Conservation (phyloP, 176 grass and related monocot species). For the Eragrostis nindensis region DNA sequence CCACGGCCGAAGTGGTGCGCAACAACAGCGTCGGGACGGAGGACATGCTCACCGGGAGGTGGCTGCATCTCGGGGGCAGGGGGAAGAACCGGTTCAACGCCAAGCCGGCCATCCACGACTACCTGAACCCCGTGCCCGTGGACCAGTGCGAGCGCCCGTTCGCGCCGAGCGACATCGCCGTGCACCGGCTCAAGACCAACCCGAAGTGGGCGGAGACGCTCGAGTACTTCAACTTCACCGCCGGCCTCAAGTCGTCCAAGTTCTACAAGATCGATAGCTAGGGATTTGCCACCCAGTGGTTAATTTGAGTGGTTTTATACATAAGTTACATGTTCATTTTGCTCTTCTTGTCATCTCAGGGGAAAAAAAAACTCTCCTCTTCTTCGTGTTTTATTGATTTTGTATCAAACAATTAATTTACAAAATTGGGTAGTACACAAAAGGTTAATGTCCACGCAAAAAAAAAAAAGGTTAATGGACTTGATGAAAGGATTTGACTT, state of each 20-base stretch:
- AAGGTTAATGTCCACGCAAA: too few relatives aligned
- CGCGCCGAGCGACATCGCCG: slow-evolving; percentile 66
- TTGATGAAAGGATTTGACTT: too few relatives aligned
- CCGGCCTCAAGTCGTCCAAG: slow-evolving; percentile 41
- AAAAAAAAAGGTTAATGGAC: too few relatives aligned
- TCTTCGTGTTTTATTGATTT: not conserved
- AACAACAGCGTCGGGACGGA: slow-evolving; percentile 55
- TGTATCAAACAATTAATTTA: not conserved
- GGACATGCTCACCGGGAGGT: slow-evolving; percentile 71
- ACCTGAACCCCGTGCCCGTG: slow-evolving; percentile 48
- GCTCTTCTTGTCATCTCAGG: not conserved
- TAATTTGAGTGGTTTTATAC: slow-evolving; percentile 15
- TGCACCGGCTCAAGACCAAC: slow-evolving; percentile 81
- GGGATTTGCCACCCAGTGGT: not conserved
- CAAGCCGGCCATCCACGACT: slow-evolving; percentile 89
- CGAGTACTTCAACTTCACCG: slow-evolving; percentile 80
- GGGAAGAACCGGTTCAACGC: slow-evolving; percentile 77
- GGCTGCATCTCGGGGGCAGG: slow-evolving; percentile 53
- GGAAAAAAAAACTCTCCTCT: not conserved
- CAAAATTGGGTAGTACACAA: not conserved
- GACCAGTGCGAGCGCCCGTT: slow-evolving; percentile 65
- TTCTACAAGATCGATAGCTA: slow-evolving; percentile 49
- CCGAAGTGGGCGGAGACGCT: slow-evolving; percentile 65
- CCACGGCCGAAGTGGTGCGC: slow-evolving; percentile 42
- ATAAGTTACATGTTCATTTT: not conserved